Evolutionary conservation across 208 protist species (phyloP).

Genomic region (Wallacemonas sp.): DNA sequence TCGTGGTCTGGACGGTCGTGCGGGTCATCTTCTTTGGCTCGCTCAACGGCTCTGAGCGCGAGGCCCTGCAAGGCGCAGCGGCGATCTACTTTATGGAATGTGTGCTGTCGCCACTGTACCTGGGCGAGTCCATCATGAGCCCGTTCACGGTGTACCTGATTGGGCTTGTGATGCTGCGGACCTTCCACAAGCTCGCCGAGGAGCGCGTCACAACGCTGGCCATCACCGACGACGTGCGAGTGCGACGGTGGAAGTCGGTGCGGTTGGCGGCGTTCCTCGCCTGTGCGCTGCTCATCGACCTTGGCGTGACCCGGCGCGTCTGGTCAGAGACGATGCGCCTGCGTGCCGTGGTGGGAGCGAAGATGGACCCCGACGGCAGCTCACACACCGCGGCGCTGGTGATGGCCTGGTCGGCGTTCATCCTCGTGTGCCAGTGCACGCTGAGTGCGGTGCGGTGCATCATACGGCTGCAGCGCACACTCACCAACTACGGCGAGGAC

Average conservation of each 20-base stretch:
- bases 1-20: slow-evolving; percentile 27
- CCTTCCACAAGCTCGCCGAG: slow-evolving; percentile 64
- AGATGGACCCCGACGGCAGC: not conserved
- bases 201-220: slow-evolving; percentile 49
- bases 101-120: slow-evolving; percentile 48
- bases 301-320: slow-evolving; percentile 17
- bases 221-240: slow-evolving; percentile 11
- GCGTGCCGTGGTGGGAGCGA: not conserved
- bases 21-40: slow-evolving; percentile 67
- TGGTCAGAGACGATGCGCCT: not conserved
- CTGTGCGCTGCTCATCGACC: slow-evolving; percentile 17
- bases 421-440: slow-evolving; percentile 4
- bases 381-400: not conserved
- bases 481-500: slow-evolving; percentile 42
- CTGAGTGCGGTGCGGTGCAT: slow-evolving; percentile 9
- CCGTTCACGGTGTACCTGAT: slow-evolving; percentile 24
- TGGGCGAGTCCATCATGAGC: slow-evolving; percentile 36
- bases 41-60: slow-evolving; percentile 45
- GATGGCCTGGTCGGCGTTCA: not conserved
- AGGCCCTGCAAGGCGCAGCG: slow-evolving; percentile 28
- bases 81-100: slow-evolving; percentile 66
- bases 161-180: slow-evolving; percentile 32
- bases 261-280: slow-evolving; percentile 17
- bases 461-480: slow-evolving; percentile 25
- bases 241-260: not conserved